Percentiles rank a stretch among this genome's conserved stretches.
Evolutionary conservation across 1,284 basidiomycete species (phyloP).

Genomic region (Ustilago nuda): DNA sequence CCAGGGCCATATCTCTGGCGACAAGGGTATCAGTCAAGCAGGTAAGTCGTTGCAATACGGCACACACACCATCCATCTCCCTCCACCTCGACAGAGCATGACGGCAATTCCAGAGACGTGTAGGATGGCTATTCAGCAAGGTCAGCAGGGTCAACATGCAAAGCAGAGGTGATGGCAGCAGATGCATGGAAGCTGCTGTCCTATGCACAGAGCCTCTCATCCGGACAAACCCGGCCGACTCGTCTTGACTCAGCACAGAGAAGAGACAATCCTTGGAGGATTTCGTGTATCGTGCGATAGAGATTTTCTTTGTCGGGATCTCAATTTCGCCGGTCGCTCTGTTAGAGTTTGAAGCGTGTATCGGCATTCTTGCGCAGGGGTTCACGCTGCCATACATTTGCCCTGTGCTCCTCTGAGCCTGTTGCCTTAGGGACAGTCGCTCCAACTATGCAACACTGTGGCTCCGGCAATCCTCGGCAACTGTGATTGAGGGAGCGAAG

Average conservation of each 20-base stretch:
- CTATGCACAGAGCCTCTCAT: background rate
- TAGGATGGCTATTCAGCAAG: background rate
- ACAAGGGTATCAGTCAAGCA: slow-evolving; percentile 40
- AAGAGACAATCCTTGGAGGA: background rate
- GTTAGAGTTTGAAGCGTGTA: slow-evolving; percentile 15
- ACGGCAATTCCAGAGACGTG: background rate
- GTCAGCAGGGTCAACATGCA: background rate
- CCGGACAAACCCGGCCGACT: background rate
- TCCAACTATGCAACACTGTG: background rate
- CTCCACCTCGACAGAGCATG: background rate
- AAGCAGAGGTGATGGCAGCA: background rate
- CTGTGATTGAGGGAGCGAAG: background rate
- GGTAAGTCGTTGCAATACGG: slow-evolving; percentile 34
- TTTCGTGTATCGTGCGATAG: slow-evolving; percentile 6
- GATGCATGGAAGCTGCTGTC: background rate
- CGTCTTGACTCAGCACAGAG: slow-evolving; percentile 1
- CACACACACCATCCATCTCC: background rate
- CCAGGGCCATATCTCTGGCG: slow-evolving; percentile 47
- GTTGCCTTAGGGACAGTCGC: background rate
- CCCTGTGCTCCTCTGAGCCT: background rate
- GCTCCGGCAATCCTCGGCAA: slow-evolving; percentile 12
- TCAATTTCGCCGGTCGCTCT: slow-evolving; percentile 16
- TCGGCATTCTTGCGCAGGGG: slow-evolving; percentile 46
- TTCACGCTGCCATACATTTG: slow-evolving; percentile 24
- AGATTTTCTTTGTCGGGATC: background rate